Conservation (phyloP, 768 basidiomycete species). For the Xerocomus brunneocitrinus region DNA sequence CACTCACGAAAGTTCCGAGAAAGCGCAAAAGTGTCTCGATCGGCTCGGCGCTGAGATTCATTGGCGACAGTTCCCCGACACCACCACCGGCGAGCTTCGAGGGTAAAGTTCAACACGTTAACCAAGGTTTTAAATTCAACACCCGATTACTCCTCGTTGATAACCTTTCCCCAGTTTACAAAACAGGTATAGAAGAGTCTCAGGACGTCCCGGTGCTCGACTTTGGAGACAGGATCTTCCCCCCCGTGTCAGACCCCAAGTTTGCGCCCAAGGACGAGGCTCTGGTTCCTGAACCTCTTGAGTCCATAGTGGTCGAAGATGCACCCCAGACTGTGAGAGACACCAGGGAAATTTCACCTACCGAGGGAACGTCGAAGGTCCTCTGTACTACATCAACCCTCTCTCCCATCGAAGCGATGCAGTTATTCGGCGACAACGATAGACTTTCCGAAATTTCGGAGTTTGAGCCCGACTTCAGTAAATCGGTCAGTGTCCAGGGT, state of each 20-base stretch:
- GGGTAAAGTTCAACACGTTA: constrained; percentile 30
- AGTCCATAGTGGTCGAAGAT: background rate
- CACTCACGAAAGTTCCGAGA: constrained; percentile 9
- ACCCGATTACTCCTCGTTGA: background rate
- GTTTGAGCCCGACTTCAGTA: constrained; percentile 9
- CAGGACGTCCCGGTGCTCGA: background rate
- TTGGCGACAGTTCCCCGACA: constrained; percentile 18
- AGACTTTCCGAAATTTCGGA: constrained; percentile 35
- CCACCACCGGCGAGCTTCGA: constrained; percentile 28
- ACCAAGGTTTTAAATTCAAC: constrained; percentile 18
- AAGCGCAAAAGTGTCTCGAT: constrained; percentile 24
- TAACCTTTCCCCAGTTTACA: constrained; percentile 21
- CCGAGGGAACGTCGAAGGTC: background rate
- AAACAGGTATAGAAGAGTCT: constrained; percentile 23
- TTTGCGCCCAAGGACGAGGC: background rate
- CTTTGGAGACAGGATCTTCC: background rate
- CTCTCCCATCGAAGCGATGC: background rate
- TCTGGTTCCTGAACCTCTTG: background rate
- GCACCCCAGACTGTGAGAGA: background rate
- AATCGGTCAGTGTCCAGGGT: too few species aligned
- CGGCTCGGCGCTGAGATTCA: constrained; percentile 24
- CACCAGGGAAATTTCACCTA: background rate
- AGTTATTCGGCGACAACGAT: constrained; percentile 17
- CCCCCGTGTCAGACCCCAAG: background rate
- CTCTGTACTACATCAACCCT: background rate